Conservation (phyloP, 805 yeast species). For the Wickerhamomyces queroliae region DNA sequence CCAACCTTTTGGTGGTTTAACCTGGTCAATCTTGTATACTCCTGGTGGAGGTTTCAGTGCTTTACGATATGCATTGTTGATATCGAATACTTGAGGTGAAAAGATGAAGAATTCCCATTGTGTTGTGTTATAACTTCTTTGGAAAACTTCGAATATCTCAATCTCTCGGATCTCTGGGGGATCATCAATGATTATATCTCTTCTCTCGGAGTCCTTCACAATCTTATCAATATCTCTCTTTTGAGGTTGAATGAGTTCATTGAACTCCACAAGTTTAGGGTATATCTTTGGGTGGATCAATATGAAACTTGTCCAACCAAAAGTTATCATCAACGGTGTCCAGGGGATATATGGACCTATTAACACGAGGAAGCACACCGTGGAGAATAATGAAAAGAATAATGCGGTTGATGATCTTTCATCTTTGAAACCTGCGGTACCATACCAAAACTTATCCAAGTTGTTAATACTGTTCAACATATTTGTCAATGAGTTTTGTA, state of each 20-base stretch:
- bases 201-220: slow-evolving; percentile 31
- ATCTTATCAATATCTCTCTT: slow-evolving; percentile 25
- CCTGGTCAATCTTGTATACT: slow-evolving; percentile 42
- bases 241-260: slow-evolving; percentile 18
- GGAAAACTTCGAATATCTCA: slow-evolving; percentile 73
- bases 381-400: slow-evolving; percentile 34
- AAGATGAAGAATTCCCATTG: slow-evolving; percentile 59
- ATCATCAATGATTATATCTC: slow-evolving; percentile 65
- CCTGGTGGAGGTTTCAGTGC: slow-evolving; percentile 63
- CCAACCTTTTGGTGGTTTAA: slow-evolving; percentile 73
- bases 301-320: slow-evolving; percentile 51
- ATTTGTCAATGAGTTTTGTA: slow-evolving; percentile 59
- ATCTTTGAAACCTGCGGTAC: slow-evolving; percentile 65
- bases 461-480: slow-evolving; percentile 43
- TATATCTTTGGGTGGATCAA: slow-evolving; percentile 55
- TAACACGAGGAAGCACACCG: slow-evolving; percentile 35
- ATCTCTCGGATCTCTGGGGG: slow-evolving; percentile 55
- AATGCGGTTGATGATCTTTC: slow-evolving; percentile 61
- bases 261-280: slow-evolving; percentile 21
- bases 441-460: slow-evolving; percentile 49
- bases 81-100: slow-evolving; percentile 50
- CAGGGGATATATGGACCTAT: slow-evolving; percentile 57
- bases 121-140: slow-evolving; percentile 51
- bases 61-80: slow-evolving; percentile 36
- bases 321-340: slow-evolving; percentile 47